Evolutionary conservation across 148 eudicot genomes (phyloP).

Genomic region (Camellia granthamiana): DNA sequence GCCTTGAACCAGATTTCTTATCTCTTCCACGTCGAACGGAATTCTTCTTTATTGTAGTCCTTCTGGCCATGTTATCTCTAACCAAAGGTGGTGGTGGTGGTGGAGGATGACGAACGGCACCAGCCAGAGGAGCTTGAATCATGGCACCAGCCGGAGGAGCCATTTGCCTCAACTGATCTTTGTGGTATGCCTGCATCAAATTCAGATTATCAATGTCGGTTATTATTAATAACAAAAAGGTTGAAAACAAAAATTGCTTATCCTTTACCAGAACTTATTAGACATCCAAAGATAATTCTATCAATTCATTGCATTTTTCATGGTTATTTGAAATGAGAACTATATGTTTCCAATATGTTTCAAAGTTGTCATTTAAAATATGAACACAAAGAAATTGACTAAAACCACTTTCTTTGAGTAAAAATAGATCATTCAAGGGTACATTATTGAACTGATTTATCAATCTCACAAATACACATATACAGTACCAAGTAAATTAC

Average conservation of each 20-base stretch:
- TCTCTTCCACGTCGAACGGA: slow-evolving; percentile 50
- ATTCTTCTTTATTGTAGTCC: slow-evolving; percentile 34
- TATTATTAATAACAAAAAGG: background rate
- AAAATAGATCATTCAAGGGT: background rate
- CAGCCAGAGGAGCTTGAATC: slow-evolving; percentile 30
- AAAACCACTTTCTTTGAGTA: background rate
- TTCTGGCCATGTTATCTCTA: slow-evolving; percentile 15
- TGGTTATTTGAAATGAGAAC: background rate
- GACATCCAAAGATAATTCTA: background rate
- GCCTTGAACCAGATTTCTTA: slow-evolving; percentile 51
- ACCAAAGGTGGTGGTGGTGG: slow-evolving; percentile 39
- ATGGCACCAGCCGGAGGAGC: slow-evolving; percentile 31
- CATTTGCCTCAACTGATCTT: slow-evolving; percentile 66
- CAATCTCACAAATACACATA: background rate
- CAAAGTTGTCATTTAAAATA: too few species aligned
- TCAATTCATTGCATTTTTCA: background rate
- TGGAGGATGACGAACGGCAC: slow-evolving; percentile 20
- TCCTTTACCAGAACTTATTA: background rate
- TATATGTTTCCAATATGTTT: background rate
- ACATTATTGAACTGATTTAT: background rate
- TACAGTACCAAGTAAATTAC: background rate
- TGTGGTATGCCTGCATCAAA: slow-evolving; percentile 69
- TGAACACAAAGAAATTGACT: background rate
- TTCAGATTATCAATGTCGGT: slow-evolving; percentile 11
- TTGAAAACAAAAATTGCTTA: background rate